These are phyloP conservation scores for Abelmoschus esculentus DNA, from an alignment of 345 rosid genomes.

Conservation along the genomic window DNA sequence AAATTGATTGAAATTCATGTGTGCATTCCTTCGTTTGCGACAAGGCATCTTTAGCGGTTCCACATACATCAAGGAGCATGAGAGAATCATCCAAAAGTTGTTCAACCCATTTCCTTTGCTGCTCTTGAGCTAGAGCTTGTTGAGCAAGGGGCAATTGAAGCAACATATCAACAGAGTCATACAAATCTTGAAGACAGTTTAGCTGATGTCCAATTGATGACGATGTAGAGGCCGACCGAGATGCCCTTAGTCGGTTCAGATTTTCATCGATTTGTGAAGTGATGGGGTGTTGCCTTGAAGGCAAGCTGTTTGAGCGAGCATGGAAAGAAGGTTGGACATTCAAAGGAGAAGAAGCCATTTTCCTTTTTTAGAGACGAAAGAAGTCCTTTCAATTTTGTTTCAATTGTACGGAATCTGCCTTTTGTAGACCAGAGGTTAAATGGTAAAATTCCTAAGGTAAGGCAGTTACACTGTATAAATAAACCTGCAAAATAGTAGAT, in stretches of 20 bases:
- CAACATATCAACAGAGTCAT: slow-evolving; percentile 6
- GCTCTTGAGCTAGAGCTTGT: slow-evolving; percentile 18
- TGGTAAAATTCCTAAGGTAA: slow-evolving; percentile 98
- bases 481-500: not conserved
- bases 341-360: slow-evolving; percentile 9
- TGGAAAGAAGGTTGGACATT: slow-evolving; percentile 8
- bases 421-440: slow-evolving; percentile 83
- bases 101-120: not conserved
- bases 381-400: no score
- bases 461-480: not conserved
- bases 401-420: slow-evolving; percentile 65
- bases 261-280: not conserved
- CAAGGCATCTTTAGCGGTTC: not conserved
- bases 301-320: slow-evolving; percentile 13
- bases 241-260: not conserved
- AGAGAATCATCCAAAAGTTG: slow-evolving; percentile 22
- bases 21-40: not conserved
- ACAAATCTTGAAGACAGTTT: slow-evolving; percentile 12
- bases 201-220: not conserved
- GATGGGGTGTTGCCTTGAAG: not conserved
- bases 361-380: no score
- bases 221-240: not conserved
- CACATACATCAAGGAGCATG: slow-evolving; percentile 8
- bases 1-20: not conserved
- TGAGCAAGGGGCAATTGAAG: slow-evolving; percentile 16